Conservation (phyloP, 805 yeast genomes). For the Wickerhamiella spandovensis region DNA sequence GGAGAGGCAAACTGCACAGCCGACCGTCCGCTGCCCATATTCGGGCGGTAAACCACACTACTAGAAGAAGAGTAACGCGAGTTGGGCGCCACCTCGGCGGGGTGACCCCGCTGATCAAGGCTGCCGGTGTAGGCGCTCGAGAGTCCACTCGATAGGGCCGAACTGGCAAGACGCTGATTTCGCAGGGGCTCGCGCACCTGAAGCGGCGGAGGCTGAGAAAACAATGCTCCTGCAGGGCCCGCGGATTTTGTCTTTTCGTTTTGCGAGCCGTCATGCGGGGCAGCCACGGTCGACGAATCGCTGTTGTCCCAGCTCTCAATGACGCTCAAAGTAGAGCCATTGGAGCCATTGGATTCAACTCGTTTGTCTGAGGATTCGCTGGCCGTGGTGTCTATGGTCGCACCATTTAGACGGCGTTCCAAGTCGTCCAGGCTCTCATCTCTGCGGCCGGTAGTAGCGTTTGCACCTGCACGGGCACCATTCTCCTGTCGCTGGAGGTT, state of each 20-base stretch:
- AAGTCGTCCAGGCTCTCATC: conserved; percentile 9
- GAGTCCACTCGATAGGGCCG: not conserved
- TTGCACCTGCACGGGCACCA: not conserved
- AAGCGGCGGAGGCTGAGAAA: not conserved
- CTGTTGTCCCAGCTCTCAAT: not conserved
- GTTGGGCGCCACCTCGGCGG: no score
- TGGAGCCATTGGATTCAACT: not conserved
- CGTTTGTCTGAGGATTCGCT: not conserved
- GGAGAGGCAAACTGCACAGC: not conserved
- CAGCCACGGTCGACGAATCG: not conserved
- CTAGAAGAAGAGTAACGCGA: not conserved
- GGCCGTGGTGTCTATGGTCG: conserved; percentile 4
- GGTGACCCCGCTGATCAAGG: not conserved
- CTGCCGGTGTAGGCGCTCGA: not conserved
- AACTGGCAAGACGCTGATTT: not conserved
- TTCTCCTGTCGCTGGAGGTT: conserved; percentile 1
- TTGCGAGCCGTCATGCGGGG: not conserved
- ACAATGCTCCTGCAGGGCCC: not conserved
- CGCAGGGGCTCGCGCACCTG: not conserved
- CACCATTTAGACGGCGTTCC: conserved; percentile 3
- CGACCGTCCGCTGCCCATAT: not conserved
- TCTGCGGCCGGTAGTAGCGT: not conserved
- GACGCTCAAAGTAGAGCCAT: conserved; percentile 9
- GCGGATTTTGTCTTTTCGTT: not conserved
- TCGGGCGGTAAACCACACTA: not conserved